Percentiles rank a stretch among this genome's conserved stretches.
Conservation (phyloP, 352 stramenopile species). For the Globisporangium middletonii region DNA sequence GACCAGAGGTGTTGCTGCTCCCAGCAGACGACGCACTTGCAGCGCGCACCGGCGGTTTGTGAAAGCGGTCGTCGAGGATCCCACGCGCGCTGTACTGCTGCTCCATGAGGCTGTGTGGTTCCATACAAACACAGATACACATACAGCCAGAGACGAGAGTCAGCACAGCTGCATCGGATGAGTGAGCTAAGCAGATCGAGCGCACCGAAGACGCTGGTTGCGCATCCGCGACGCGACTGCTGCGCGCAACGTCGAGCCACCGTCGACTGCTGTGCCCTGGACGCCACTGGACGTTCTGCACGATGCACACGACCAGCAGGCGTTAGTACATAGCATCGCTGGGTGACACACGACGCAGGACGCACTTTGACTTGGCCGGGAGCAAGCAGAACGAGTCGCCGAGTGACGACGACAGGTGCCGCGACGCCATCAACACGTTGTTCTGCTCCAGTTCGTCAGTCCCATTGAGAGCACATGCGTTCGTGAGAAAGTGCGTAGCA, state of each 20-base stretch:
- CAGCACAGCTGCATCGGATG: background rate
- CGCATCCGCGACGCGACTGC: constrained; percentile 78
- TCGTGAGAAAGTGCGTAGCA: background rate
- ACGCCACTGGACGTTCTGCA: constrained; percentile 44
- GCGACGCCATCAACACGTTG: constrained; percentile 70
- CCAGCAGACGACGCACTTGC: constrained; percentile 3
- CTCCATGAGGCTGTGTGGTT: constrained; percentile 57
- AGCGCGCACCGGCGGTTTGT: constrained; percentile 12
- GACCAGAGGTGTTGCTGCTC: background rate
- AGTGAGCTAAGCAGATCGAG: too few relatives aligned
- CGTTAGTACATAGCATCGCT: background rate
- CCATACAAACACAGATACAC: background rate
- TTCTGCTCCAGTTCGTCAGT: constrained; percentile 5
- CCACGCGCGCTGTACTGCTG: constrained; percentile 56
- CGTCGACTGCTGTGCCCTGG: constrained; percentile 63
- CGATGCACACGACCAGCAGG: background rate
- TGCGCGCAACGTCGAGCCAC: constrained; percentile 64
- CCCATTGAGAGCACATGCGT: too few relatives aligned
- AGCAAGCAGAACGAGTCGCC: constrained; percentile 84
- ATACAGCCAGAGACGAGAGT: background rate
- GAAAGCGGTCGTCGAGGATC: constrained; percentile 26
- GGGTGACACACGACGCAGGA: background rate
- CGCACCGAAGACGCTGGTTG: constrained; percentile 65
- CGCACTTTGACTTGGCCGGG: constrained; percentile 39
- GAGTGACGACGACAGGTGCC: constrained; percentile 73